These are phyloP conservation scores for Tricholoma bakamatsutake DNA, from an alignment of 768 basidiomycete genomes.

Conservation along the genomic window DNA sequence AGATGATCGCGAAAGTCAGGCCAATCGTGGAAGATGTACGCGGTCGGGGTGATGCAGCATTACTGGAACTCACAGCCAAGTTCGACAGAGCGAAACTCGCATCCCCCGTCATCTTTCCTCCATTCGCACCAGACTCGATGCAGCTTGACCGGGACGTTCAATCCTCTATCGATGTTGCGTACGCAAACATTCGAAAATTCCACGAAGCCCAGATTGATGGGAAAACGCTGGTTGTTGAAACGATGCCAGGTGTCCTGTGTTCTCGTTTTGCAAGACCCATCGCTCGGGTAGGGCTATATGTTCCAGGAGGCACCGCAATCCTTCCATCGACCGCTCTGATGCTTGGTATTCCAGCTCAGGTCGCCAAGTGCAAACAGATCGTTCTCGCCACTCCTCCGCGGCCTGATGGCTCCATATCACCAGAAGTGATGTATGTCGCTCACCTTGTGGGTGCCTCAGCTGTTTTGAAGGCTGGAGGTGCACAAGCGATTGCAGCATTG, in stretches of 20 bases:
- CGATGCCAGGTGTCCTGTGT: conserved; percentile 97
- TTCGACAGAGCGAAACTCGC: conserved; percentile 80
- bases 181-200: conserved; percentile 87
- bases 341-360: conserved; percentile 97
- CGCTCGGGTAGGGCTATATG: conserved; percentile 91
- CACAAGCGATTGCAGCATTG: conserved; percentile 92
- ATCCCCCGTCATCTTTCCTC: conserved; percentile 70
- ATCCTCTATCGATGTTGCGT: conserved; percentile 84
- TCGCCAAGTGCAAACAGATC: conserved; percentile 89
- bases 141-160: conserved; percentile 57
- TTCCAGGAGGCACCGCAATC: conserved; percentile 95
- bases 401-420: conserved; percentile 86
- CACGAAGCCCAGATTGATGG: conserved; percentile 82
- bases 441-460: conserved; percentile 85
- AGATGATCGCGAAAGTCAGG: conserved; percentile 90
- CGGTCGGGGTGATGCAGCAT: conserved; percentile 74
- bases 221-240: conserved; percentile 76
- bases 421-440: conserved; percentile 97
- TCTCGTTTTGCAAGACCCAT: conserved; percentile 95
- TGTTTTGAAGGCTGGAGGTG: conserved; percentile 92
- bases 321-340: conserved; percentile 96
- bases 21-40: conserved; percentile 92
- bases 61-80: conserved; percentile 86
- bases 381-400: conserved; percentile 96
- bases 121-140: conserved; percentile 66